phyloP scores from a whole-genome alignment of 2,329 filamentous ascomycete species.

The Zymoseptoria pseudotritici region DNA sequence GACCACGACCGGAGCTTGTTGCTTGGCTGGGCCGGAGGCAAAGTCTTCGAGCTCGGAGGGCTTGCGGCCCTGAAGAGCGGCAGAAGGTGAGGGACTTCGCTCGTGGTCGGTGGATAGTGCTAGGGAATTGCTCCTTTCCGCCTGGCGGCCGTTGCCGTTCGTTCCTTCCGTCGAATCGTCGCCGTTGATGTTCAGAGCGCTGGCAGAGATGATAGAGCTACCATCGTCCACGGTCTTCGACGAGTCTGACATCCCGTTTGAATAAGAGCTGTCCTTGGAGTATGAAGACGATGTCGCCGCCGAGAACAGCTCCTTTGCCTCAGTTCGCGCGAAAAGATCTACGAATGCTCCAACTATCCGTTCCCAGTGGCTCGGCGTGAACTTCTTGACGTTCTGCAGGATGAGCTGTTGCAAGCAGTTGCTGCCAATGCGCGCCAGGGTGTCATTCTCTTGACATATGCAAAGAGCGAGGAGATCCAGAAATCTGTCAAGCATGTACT shows the following conservation, averaged over 20 bases:
- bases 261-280: constrained; percentile 17
- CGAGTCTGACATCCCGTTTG: constrained; percentile 16
- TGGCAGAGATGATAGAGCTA: constrained; percentile 20
- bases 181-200: constrained; percentile 39
- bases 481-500: constrained; percentile 98
- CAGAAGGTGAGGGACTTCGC: constrained; percentile 9
- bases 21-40: constrained; percentile 58
- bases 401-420: constrained; percentile 97
- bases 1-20: constrained; percentile 85
- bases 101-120: constrained; percentile 6
- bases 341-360: constrained; percentile 95
- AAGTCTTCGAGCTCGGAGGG: constrained; percentile 70
- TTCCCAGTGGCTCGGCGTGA: constrained; percentile 77
- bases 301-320: constrained; percentile 90
- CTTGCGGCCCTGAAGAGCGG: constrained; percentile 13
- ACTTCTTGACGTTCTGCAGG: constrained; percentile 90
- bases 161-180: constrained; percentile 10
- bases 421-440: constrained; percentile 92
- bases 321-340: constrained; percentile 88
- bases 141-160: constrained; percentile 8
- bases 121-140: constrained; percentile 8
- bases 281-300: constrained; percentile 50
- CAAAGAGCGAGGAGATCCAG: constrained; percentile 88
- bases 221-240: constrained; percentile 14
- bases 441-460: constrained; percentile 99